Percentiles rank a stretch among this genome's conserved stretches.
phyloP scores from a whole-genome alignment of 148 eudicot genomes.

The Gaultheria prostrata region DNA sequence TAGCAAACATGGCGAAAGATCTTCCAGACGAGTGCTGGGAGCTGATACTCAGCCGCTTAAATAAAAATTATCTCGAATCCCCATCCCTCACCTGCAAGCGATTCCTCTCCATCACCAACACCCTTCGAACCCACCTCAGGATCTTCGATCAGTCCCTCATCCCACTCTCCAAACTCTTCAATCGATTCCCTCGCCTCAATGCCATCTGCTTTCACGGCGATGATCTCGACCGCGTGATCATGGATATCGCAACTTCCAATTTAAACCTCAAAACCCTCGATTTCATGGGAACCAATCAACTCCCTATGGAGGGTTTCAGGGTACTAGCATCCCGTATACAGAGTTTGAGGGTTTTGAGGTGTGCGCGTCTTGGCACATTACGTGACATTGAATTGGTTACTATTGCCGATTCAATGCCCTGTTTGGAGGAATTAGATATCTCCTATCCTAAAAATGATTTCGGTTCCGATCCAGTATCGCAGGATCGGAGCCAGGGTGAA shows the following conservation, averaged over 20 bases:
- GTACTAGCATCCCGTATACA: constrained; percentile 16
- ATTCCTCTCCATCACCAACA: constrained; percentile 55
- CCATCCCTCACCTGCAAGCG: constrained; percentile 46
- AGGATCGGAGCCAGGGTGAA: constrained; percentile 3
- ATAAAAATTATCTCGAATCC: constrained; percentile 34
- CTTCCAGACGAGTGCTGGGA: no score
- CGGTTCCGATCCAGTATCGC: background rate
- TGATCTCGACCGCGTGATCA: constrained; percentile 25
- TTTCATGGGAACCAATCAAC: constrained; percentile 29
- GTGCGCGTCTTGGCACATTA: constrained; percentile 19
- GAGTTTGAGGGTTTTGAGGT: constrained; percentile 38
- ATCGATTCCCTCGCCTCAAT: constrained; percentile 45
- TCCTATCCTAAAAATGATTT: constrained; percentile 21
- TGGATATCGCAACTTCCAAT: constrained; percentile 23
- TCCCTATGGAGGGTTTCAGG: constrained; percentile 32
- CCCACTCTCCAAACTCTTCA: constrained; percentile 37
- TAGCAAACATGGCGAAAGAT: no score
- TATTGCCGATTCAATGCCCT: constrained; percentile 29
- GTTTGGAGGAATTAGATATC: constrained; percentile 53
- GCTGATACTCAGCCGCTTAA: no score
- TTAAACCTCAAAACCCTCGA: constrained; percentile 37
- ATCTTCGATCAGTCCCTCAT: constrained; percentile 35
- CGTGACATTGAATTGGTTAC: constrained; percentile 35
- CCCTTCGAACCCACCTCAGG: constrained; percentile 35
- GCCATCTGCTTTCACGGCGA: constrained; percentile 28